These are phyloP conservation scores for Paralagenidium karlingii DNA, from an alignment of 352 stramenopile genomes.

Conservation along the genomic window DNA sequence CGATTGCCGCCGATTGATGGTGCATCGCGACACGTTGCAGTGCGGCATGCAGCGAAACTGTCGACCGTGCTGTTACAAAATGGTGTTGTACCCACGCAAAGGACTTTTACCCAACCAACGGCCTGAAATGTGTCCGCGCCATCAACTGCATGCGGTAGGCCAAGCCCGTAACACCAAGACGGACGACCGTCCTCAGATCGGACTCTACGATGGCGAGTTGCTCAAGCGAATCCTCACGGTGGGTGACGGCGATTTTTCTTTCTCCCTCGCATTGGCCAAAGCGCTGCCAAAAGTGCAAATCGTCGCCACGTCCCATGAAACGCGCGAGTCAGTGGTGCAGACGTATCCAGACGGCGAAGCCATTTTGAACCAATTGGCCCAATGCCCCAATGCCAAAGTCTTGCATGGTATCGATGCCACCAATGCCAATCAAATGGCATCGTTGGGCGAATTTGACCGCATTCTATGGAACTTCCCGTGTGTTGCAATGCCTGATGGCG, in stretches of 20 bases:
- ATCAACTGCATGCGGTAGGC: conserved; percentile 9
- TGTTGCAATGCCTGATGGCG: conserved; percentile 73
- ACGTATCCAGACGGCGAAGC: conserved; percentile 84
- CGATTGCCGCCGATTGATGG: no score
- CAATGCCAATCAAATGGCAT: conserved; percentile 51
- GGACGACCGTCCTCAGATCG: conserved; percentile 14
- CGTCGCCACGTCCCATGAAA: conserved; percentile 89
- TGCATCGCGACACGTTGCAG: conserved; percentile 48
- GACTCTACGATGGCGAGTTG: conserved; percentile 38
- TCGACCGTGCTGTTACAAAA: conserved; percentile 83
- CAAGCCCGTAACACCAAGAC: conserved; percentile 4
- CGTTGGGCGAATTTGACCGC: conserved; percentile 72
- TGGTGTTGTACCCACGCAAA: conserved; percentile 40
- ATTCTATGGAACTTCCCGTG: conserved; percentile 97
- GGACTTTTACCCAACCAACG: conserved; percentile 61
- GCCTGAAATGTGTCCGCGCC: conserved; percentile 54
- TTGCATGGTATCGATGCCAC: conserved; percentile 89
- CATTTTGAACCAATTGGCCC: conserved; percentile 60
- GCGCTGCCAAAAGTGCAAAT: conserved; percentile 40
- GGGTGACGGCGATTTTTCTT: conserved; percentile 95
- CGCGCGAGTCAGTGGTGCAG: conserved; percentile 57
- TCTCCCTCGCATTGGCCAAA: conserved; percentile 83
- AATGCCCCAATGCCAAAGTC: conserved; percentile 33
- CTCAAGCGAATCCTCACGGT: conserved; percentile 78
- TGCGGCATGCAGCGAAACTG: conserved; percentile 57